Evolutionary conservation across 768 basidiomycete genomes (phyloP).

Genomic region (Albatrellus ellisii): DNA sequence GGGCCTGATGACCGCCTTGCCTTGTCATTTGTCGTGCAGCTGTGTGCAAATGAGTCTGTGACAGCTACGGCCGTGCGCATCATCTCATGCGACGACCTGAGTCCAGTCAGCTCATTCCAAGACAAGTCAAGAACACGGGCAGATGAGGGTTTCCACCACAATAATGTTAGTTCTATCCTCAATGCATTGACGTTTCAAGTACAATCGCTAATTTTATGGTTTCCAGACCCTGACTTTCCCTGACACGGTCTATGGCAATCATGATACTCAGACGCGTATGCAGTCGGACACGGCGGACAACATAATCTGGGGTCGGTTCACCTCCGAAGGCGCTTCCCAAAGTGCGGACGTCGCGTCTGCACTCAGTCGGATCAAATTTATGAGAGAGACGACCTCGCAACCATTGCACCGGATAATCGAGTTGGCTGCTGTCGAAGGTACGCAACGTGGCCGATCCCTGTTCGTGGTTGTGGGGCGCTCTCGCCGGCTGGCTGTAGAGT

Average conservation of each 20-base stretch:
- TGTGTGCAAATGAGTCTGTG: conserved; percentile 50
- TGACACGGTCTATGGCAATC: conserved; percentile 62
- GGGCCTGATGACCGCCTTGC: conserved; percentile 90
- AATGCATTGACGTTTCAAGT: too few relatives aligned
- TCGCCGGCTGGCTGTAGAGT: conserved; percentile 49
- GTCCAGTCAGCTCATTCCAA: conserved; percentile 19
- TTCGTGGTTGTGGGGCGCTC: conserved; percentile 66
- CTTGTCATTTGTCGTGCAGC: conserved; percentile 66
- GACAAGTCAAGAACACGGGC: conserved; percentile 17
- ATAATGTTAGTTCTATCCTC: too few relatives aligned
- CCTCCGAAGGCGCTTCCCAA: conserved; percentile 19
- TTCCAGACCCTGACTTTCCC: conserved; percentile 34
- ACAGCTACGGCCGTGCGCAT: conserved; percentile 67
- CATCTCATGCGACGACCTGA: conserved; percentile 22
- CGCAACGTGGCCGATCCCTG: conserved; percentile 29
- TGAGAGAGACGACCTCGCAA: conserved; percentile 28
- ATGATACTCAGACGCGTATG: conserved; percentile 50
- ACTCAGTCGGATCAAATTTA: conserved; percentile 56
- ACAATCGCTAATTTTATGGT: conserved; percentile 4
- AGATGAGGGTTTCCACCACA: conserved; percentile 17
- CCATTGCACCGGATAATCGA: conserved; percentile 48
- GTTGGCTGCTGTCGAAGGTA: conserved; percentile 19
- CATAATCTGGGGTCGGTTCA: conserved; percentile 58
- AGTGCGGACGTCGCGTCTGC: conserved; percentile 24
- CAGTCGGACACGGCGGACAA: conserved; percentile 78